A percentile compares a stretch with the other conserved stretches of the same genome.
Evolutionary conservation across 1,284 basidiomycete species (phyloP).

Genomic region (Naganishia liquefaciens): DNA sequence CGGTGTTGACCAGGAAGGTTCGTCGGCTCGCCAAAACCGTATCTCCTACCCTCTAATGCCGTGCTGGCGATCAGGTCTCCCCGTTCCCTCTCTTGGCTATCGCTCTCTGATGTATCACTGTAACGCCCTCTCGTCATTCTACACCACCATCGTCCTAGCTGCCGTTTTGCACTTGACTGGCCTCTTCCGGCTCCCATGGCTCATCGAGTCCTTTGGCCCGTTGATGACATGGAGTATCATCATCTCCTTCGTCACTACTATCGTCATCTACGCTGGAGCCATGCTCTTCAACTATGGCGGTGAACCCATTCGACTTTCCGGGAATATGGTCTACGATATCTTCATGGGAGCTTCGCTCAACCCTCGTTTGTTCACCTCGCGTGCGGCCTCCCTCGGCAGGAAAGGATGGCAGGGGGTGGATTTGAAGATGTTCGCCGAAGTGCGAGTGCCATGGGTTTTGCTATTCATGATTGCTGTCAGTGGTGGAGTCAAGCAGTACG

Average conservation of each 20-base stretch:
- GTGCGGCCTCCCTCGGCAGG: conserved; percentile 24
- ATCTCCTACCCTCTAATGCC: conserved; percentile 3
- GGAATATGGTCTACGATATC: conserved; percentile 89
- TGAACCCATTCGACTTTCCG: conserved; percentile 85
- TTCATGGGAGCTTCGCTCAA: conserved; percentile 97
- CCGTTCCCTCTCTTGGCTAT: conserved; percentile 87
- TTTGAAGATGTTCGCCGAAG: conserved; percentile 99
- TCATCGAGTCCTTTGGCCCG: conserved; percentile 95
- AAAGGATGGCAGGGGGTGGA: conserved; percentile 71
- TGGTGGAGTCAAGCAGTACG: conserved; percentile 94
- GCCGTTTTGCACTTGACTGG: conserved; percentile 74
- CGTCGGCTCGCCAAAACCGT: conserved; percentile 33
- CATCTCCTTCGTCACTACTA: conserved; percentile 78
- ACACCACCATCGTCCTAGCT: conserved; percentile 78
- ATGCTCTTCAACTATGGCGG: conserved; percentile 65
- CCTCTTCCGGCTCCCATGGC: conserved; percentile 86
- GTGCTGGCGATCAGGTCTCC: conserved; percentile 62
- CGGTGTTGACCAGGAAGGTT: conserved; percentile 82
- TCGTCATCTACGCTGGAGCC: conserved; percentile 75
- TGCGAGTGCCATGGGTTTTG: conserved; percentile 95
- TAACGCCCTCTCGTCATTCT: conserved; percentile 87
- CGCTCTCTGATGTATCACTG: conserved; percentile 94
- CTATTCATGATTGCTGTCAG: conserved; percentile 91
- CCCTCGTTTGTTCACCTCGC: conserved; percentile 66
- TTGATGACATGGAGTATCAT: conserved; percentile 96